phyloP scores from a whole-genome alignment of 495 filamentous ascomycete species.

The Ramalina peruviana region DNA sequence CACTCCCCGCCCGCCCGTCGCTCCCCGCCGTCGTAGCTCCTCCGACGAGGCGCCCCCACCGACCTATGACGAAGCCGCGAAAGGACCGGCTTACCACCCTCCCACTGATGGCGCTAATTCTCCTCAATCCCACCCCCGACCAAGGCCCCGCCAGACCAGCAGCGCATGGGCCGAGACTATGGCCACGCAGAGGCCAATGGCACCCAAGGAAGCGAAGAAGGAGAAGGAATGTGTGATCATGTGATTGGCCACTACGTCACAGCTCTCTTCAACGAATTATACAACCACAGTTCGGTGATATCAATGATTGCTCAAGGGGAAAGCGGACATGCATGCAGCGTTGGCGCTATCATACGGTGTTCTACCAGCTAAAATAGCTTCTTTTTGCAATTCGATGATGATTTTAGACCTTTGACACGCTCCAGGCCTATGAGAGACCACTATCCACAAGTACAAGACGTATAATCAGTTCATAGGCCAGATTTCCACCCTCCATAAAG shows the following conservation, averaged over 20 bases:
- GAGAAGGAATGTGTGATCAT: conserved; percentile 25
- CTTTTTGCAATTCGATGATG: no score
- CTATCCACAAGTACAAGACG: no score
- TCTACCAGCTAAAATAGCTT: no score
- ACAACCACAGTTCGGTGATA: no score
- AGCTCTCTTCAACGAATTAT: no score
- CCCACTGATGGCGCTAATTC: conserved; percentile 26
- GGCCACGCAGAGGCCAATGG: neutral
- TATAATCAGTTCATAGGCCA: no score
- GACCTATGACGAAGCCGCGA: conserved; percentile 68
- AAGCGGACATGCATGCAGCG: no score
- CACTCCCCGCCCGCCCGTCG: conserved; percentile 18
- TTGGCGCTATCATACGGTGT: no score
- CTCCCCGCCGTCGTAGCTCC: conserved; percentile 18
- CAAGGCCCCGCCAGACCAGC: conserved; percentile 4
- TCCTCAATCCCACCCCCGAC: conserved; percentile 39
- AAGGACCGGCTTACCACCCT: conserved; percentile 46
- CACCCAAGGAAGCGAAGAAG: conserved; percentile 11
- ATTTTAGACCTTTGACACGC: no score
- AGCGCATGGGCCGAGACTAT: conserved; percentile 11
- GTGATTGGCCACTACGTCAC: conserved; percentile 7
- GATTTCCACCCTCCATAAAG: neutral
- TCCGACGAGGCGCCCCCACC: conserved; percentile 55
- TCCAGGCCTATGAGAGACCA: no score
- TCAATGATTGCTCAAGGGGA: no score